Conservation (phyloP, 371 early-diverging fungal genomes). For the Haplosporangium sp. region DNA sequence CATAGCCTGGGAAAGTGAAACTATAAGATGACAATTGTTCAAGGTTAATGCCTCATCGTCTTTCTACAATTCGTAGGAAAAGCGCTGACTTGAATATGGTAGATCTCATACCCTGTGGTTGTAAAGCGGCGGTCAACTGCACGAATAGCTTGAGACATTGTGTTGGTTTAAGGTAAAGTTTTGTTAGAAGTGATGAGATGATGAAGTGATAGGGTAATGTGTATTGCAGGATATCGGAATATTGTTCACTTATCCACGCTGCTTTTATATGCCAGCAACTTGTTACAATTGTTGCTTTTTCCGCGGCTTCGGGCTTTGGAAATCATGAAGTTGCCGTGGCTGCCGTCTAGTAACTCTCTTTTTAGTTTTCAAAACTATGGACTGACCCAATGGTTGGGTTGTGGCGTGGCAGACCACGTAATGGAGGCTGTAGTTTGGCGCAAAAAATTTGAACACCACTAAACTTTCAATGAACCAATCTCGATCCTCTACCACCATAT, state of each 20-base stretch:
- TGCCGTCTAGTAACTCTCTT: too few species aligned
- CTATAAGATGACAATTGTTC: constrained; percentile 6
- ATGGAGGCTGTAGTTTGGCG: too few species aligned
- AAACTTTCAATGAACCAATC: too few species aligned
- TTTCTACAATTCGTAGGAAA: too few species aligned
- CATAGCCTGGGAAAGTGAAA: constrained; percentile 39
- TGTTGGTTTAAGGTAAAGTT: neutral
- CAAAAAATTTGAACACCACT: too few species aligned
- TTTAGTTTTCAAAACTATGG: too few species aligned
- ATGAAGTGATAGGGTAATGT: too few species aligned
- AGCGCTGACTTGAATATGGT: neutral
- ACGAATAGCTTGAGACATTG: constrained; percentile 10
- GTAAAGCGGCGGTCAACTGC: constrained; percentile 53
- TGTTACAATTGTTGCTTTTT: neutral
- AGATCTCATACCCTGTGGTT: constrained; percentile 27
- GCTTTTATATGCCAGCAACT: neutral
- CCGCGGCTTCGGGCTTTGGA: neutral
- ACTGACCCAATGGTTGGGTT: too few species aligned
- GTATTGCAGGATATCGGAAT: too few species aligned
- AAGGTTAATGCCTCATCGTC: neutral
- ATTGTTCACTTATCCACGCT: neutral
- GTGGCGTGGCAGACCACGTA: too few species aligned
- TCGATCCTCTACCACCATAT: too few species aligned
- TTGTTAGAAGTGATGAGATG: neutral
- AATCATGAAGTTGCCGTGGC: neutral